Percentiles rank a stretch among this genome's conserved stretches.
phyloP scores from a whole-genome alignment of 1,284 basidiomycete species.

The Cystobasidium pallidum region DNA sequence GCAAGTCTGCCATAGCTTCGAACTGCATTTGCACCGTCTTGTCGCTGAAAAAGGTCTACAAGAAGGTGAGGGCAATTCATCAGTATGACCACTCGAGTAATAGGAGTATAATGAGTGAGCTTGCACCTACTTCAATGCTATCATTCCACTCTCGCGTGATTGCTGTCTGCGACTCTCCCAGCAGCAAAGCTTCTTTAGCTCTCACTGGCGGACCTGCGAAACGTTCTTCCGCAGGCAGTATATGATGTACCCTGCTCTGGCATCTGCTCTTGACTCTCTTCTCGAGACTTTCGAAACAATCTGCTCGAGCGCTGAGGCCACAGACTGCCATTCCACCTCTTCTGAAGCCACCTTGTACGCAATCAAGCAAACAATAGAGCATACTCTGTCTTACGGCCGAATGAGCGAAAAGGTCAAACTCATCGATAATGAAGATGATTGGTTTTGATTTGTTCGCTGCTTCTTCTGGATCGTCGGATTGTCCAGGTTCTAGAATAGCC shows the following conservation, averaged over 20 bases:
- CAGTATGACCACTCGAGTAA: too few species aligned
- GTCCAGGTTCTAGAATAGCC: conserved; percentile 50
- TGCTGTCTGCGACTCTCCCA: conserved; percentile 55
- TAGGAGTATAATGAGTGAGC: neutral
- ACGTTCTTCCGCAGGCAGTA: conserved; percentile 60
- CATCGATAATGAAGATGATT: conserved; percentile 79
- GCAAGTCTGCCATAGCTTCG: conserved; percentile 24
- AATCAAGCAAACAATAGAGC: conserved; percentile 66
- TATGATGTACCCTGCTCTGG: conserved; percentile 82
- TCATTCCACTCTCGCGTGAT: conserved; percentile 63
- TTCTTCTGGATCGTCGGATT: conserved; percentile 33
- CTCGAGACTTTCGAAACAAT: conserved; percentile 85
- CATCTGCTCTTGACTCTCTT: conserved; percentile 95
- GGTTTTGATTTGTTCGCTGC: conserved; percentile 61
- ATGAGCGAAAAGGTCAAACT: conserved; percentile 85
- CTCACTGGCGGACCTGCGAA: conserved; percentile 3
- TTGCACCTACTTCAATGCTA: conserved; percentile 10
- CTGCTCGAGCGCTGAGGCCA: conserved; percentile 78
- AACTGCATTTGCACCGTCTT: conserved; percentile 37
- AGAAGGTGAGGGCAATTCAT: too few species aligned
- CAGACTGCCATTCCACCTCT: conserved; percentile 73
- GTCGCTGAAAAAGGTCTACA: conserved; percentile 22
- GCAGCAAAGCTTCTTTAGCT: conserved; percentile 5
- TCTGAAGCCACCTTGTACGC: conserved; percentile 60
- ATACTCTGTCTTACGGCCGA: conserved; percentile 60